Conservation (phyloP, 805 yeast genomes). For the Priceomyces melissophilus region DNA sequence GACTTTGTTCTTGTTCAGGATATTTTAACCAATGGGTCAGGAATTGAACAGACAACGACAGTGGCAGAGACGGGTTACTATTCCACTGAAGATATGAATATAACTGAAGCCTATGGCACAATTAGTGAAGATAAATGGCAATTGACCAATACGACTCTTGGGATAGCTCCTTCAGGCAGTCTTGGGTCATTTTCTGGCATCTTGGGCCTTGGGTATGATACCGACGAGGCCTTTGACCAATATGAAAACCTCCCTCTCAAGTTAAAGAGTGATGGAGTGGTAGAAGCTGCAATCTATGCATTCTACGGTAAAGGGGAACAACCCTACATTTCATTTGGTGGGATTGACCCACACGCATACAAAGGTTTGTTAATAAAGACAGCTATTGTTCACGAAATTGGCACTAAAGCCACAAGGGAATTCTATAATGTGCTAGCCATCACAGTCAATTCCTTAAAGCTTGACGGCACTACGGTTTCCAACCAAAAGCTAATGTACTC, state of each 20-base stretch:
- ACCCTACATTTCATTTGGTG: slow-evolving; percentile 28
- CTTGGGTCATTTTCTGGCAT: slow-evolving; percentile 11
- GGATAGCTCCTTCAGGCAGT: slow-evolving; percentile 1
- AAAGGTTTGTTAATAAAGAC: slow-evolving; percentile 17
- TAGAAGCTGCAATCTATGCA: slow-evolving; percentile 9
- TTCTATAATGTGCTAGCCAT: slow-evolving; percentile 10
- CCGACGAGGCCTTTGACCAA: slow-evolving; percentile 8
- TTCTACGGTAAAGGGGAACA: slow-evolving; percentile 8
- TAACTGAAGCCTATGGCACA: slow-evolving; percentile 1
- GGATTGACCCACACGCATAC: slow-evolving; percentile 27
- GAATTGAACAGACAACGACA: slow-evolving; percentile 6
- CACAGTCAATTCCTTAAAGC: slow-evolving; percentile 10
- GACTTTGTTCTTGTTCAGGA: slow-evolving; percentile 8
- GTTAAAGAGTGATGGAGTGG: slow-evolving; percentile 11
- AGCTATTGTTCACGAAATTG: slow-evolving; percentile 11
- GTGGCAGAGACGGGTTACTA: slow-evolving; percentile 5
- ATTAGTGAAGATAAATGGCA: slow-evolving; percentile 4
- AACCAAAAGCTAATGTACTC: slow-evolving; percentile 12
- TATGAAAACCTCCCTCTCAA: slow-evolving; percentile 14
- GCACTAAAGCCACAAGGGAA: slow-evolving; percentile 6
- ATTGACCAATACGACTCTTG: slow-evolving; percentile 1
- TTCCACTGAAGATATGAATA: slow-evolving; percentile 4
- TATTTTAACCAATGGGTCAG: slow-evolving; percentile 1
- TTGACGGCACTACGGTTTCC: slow-evolving; percentile 8
- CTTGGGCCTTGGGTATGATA: slow-evolving; percentile 15